Conservation (phyloP, 768 basidiomycete species). For the Tylopilus intermedius region DNA sequence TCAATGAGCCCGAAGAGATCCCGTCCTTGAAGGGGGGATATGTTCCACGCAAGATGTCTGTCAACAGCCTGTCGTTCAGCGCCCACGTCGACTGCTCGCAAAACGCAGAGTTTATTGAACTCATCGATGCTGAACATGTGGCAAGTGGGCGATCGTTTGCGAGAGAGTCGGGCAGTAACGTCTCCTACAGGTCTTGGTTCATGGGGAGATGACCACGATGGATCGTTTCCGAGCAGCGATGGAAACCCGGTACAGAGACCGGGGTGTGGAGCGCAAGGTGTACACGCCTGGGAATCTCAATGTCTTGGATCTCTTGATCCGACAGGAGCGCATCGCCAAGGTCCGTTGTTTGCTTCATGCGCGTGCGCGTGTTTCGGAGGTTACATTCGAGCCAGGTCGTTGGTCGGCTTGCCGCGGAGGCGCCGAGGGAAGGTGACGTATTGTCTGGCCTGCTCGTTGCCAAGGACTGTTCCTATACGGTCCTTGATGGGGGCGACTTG, state of each 20-base stretch:
- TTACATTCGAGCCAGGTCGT: constrained; percentile 57
- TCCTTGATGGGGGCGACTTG: constrained; percentile 44
- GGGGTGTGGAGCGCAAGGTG: constrained; percentile 88
- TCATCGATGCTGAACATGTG: constrained; percentile 75
- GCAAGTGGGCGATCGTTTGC: constrained; percentile 34
- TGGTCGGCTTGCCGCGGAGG: constrained; percentile 34
- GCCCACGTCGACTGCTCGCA: constrained; percentile 96
- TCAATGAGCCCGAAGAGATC: constrained; percentile 91
- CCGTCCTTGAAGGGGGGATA: constrained; percentile 63
- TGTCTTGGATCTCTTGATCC: constrained; percentile 77
- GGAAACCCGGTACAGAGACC: constrained; percentile 75
- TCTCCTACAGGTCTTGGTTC: constrained; percentile 57
- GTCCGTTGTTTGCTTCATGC: constrained; percentile 35
- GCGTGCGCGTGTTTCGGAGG: not conserved
- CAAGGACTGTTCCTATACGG: too few species aligned
- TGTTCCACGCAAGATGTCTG: constrained; percentile 82
- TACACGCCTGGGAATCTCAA: constrained; percentile 92
- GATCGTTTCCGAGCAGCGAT: constrained; percentile 78
- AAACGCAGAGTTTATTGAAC: constrained; percentile 93
- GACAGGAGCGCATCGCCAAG: constrained; percentile 86
- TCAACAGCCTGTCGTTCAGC: constrained; percentile 92
- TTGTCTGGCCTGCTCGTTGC: too few species aligned
- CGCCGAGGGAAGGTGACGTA: too few species aligned
- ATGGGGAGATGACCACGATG: constrained; percentile 92
- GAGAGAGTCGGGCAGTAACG: not conserved